Evolutionary conservation across 2,329 filamentous ascomycete genomes (phyloP).

Genomic region (Orbilia brochopaga): DNA sequence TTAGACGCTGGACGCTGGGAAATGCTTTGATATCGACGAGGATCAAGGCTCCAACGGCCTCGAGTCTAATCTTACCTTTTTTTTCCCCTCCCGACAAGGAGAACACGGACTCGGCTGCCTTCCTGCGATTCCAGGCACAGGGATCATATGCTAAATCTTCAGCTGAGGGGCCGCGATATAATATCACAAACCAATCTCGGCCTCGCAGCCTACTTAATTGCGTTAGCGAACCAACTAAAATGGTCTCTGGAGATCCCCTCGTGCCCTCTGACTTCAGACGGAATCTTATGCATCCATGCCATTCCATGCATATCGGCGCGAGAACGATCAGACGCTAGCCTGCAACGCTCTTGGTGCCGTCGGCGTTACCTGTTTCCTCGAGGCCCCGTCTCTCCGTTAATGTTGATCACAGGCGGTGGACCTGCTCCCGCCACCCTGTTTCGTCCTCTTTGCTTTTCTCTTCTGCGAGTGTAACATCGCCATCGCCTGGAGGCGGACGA

Average conservation of each 20-base stretch:
- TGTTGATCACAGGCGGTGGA: no score
- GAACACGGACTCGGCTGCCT: conserved; percentile 27
- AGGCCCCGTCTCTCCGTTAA: no score
- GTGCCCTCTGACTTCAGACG: no score
- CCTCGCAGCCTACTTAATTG: background rate
- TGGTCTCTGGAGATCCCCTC: no score
- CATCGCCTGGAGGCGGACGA: background rate
- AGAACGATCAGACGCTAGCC: no score
- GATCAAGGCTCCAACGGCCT: conserved; percentile 46
- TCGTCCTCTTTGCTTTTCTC: no score
- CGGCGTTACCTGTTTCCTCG: no score
- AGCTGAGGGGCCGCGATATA: background rate
- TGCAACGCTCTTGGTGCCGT: no score
- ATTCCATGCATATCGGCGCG: no score
- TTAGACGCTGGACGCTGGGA: conserved; percentile 16
- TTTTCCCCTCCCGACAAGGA: conserved; percentile 26
- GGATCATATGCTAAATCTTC: conserved; percentile 23
- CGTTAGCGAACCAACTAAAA: background rate
- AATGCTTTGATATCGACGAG: conserved; percentile 41
- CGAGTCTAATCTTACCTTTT: conserved; percentile 31
- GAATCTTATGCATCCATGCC: no score
- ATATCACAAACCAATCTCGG: background rate
- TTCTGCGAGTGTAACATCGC: no score
- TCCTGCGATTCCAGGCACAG: conserved; percentile 27
- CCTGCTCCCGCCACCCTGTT: no score